These are phyloP conservation scores for Yamadazyma paraphyllophila DNA, from an alignment of 805 yeast genomes.

Conservation along the genomic window DNA sequence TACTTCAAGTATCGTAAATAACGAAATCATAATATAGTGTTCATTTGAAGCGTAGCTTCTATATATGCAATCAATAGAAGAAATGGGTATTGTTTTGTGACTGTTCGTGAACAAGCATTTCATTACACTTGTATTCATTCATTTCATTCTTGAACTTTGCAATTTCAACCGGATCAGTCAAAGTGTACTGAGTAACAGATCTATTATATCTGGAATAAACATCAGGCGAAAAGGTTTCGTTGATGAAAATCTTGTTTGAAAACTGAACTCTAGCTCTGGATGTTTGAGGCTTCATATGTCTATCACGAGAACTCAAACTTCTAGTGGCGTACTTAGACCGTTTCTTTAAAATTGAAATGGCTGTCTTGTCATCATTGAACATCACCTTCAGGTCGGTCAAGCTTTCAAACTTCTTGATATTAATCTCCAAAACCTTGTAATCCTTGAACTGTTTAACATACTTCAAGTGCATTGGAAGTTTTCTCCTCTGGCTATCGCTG, in stretches of 20 bases:
- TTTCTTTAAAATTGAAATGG: constrained; percentile 16
- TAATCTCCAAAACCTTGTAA: constrained; percentile 28
- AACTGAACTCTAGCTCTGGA: constrained; percentile 34
- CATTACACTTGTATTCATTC: constrained; percentile 59
- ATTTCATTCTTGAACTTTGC: constrained; percentile 61
- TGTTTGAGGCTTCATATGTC: not conserved
- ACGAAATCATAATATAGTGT: not conserved
- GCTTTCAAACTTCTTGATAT: constrained; percentile 30
- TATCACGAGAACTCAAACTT: constrained; percentile 1
- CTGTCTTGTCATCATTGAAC: not conserved
- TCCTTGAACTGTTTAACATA: constrained; percentile 38
- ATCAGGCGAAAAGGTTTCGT: constrained; percentile 51
- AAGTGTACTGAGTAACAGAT: constrained; percentile 49
- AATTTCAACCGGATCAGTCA: constrained; percentile 50
- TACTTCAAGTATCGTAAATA: too few relatives aligned
- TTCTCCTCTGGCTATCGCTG: constrained; percentile 21
- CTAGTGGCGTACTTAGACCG: constrained; percentile 2
- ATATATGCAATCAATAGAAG: constrained; percentile 39
- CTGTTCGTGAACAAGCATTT: constrained; percentile 66
- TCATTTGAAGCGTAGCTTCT: not conserved
- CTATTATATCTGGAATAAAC: constrained; percentile 55
- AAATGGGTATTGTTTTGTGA: constrained; percentile 65
- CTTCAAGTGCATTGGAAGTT: constrained; percentile 33
- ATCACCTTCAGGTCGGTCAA: constrained; percentile 11
- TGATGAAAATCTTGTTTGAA: constrained; percentile 45